Conservation (phyloP, 768 basidiomycete genomes). For the button mushroom (Agaricus bisporus) region DNA sequence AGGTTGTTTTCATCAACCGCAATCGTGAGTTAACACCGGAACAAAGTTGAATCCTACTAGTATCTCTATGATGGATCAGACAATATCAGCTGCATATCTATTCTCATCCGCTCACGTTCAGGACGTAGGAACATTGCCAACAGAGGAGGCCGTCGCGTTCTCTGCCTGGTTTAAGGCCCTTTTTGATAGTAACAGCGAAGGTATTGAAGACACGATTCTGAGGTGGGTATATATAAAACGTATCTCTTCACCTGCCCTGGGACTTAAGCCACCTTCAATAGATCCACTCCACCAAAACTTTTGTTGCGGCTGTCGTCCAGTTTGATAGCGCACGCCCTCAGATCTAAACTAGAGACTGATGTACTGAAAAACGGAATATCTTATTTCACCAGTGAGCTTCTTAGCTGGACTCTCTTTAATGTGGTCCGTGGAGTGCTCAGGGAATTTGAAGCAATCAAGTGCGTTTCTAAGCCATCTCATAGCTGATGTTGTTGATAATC, state of each 20-base stretch:
- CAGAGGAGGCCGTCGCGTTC: slow-evolving; percentile 40
- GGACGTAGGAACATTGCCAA: slow-evolving; percentile 38
- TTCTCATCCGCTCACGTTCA: slow-evolving; percentile 39
- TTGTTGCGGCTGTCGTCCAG: slow-evolving; percentile 63
- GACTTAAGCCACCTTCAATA: slow-evolving; percentile 18
- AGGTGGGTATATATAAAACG: slow-evolving; percentile 30
- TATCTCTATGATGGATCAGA: slow-evolving; percentile 9
- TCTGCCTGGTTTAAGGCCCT: slow-evolving; percentile 69
- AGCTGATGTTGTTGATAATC: slow-evolving; percentile 10
- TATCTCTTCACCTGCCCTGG: background rate
- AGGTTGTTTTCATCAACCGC: slow-evolving; percentile 13
- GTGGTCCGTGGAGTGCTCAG: slow-evolving; percentile 57
- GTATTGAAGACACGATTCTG: slow-evolving; percentile 76
- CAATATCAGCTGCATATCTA: slow-evolving; percentile 34
- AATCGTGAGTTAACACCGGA: background rate
- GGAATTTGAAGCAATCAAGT: slow-evolving; percentile 57
- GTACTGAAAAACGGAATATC: slow-evolving; percentile 68
- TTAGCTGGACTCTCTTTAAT: slow-evolving; percentile 78
- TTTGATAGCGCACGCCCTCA: slow-evolving; percentile 60
- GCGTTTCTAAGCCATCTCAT: background rate
- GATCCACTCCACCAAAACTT: slow-evolving; percentile 64
- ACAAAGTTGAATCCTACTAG: background rate
- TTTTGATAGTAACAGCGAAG: slow-evolving; percentile 72
- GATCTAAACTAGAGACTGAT: slow-evolving; percentile 58
- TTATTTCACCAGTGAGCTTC: slow-evolving; percentile 66